Conservation (phyloP, 164 flowering plant genomes). For the Tinospora cordifolia region DNA sequence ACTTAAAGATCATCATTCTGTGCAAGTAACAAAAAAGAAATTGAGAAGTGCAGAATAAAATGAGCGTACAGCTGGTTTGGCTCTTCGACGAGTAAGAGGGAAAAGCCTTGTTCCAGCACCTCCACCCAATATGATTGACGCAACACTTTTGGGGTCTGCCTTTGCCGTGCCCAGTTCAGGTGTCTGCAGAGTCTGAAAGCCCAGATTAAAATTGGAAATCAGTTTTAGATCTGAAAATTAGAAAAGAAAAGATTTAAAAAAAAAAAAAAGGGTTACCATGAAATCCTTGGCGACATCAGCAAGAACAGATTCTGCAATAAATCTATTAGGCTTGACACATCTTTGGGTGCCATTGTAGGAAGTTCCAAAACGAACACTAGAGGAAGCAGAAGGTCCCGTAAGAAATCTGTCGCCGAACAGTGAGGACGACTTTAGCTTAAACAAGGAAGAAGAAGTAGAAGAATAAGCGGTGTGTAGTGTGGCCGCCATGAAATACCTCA, state of each 20-base stretch:
- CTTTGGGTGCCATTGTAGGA: too few relatives aligned
- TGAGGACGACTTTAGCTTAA: conserved; percentile 10
- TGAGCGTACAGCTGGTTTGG: conserved; percentile 80
- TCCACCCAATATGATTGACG: conserved; percentile 81
- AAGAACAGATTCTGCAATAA: conserved; percentile 15
- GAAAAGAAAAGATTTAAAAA: neutral
- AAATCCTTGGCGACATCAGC: conserved; percentile 27
- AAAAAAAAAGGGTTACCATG: conserved; percentile 14
- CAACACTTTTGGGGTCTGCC: conserved; percentile 67
- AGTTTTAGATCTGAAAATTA: neutral
- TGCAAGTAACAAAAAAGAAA: neutral
- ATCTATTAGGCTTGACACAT: conserved; percentile 2
- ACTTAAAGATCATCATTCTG: too few relatives aligned
- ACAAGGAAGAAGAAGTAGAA: neutral
- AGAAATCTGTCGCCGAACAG: conserved; percentile 15
- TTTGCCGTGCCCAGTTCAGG: conserved; percentile 34
- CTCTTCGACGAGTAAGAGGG: conserved; percentile 72
- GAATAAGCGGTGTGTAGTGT: neutral
- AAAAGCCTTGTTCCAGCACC: conserved; percentile 77
- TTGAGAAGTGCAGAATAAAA: neutral
- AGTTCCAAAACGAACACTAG: too few relatives aligned
- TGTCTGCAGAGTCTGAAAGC: conserved; percentile 19
- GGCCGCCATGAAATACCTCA: neutral
- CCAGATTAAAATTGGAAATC: conserved; percentile 2
- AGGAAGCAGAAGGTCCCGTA: neutral